Conservation (phyloP, 2,329 filamentous ascomycete genomes). For the Metarhizium rileyi region DNA sequence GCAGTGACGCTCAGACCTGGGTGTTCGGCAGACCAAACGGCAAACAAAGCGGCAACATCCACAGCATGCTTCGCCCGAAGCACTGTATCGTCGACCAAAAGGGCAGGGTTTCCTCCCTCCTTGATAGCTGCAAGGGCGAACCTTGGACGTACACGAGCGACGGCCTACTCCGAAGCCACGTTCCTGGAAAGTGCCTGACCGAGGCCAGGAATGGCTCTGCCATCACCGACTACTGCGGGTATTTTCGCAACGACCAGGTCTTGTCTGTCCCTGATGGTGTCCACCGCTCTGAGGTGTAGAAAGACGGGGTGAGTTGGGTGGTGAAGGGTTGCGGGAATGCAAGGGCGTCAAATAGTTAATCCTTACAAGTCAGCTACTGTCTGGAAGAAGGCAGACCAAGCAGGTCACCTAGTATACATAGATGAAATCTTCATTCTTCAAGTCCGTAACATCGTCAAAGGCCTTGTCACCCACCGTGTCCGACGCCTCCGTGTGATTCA, state of each 20-base stretch:
- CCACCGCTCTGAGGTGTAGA: no score
- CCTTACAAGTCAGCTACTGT: background rate
- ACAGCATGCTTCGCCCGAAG: conserved; percentile 23
- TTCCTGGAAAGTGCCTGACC: conserved; percentile 26
- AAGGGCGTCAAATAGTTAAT: no score
- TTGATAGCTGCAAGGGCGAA: conserved; percentile 16
- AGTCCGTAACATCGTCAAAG: conserved; percentile 42
- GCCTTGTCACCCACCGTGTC: conserved; percentile 29
- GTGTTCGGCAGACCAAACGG: conserved; percentile 19
- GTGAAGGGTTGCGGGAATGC: no score
- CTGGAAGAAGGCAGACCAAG: background rate
- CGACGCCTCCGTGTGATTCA: conserved; percentile 9
- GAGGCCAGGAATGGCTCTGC: conserved; percentile 20
- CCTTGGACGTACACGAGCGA: conserved; percentile 33
- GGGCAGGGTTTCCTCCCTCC: conserved; percentile 9
- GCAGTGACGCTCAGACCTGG: conserved; percentile 33
- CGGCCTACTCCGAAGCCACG: conserved; percentile 31
- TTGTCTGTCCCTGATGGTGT: conserved; percentile 34
- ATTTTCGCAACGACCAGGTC: conserved; percentile 32
- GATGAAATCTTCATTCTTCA: conserved; percentile 52
- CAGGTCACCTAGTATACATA: conserved; percentile 33
- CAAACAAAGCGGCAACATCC: conserved; percentile 23
- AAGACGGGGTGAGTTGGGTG: no score
- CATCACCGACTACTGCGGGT: conserved; percentile 22
- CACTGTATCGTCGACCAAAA: conserved; percentile 22